Percentiles rank a stretch among this genome's conserved stretches.
Evolutionary conservation across 352 stramenopile species (phyloP).

Genomic region (Pythium volutum): DNA sequence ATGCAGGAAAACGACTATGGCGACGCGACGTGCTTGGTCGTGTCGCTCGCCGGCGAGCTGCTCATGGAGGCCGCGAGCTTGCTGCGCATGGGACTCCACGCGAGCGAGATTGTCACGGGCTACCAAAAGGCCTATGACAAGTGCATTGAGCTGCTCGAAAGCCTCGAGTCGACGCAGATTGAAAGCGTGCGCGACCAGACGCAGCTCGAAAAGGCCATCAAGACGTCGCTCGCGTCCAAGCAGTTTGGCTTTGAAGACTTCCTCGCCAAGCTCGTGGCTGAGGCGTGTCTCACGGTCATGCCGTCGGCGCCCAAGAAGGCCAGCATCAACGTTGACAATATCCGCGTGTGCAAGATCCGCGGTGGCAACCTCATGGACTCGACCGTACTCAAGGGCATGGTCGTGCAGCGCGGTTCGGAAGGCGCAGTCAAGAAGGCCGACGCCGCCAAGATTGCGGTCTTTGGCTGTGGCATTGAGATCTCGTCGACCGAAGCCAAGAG

Average conservation of each 20-base stretch:
- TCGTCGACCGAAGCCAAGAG: slow-evolving; percentile 97
- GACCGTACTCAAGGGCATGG: slow-evolving; percentile 97
- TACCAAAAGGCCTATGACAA: slow-evolving; percentile 96
- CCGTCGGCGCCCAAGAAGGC: slow-evolving; percentile 79
- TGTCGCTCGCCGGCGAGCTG: slow-evolving; percentile 97
- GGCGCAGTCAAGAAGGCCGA: slow-evolving; percentile 90
- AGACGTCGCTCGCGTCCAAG: slow-evolving; percentile 96
- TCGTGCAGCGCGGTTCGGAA: slow-evolving; percentile 93
- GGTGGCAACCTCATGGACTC: slow-evolving; percentile 95
- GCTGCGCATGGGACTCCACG: slow-evolving; percentile 97
- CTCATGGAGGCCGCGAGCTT: slow-evolving; percentile 95
- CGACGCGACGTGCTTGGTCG: slow-evolving; percentile 97
- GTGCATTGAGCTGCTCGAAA: slow-evolving; percentile 90
- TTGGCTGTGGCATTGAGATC: slow-evolving; percentile 97
- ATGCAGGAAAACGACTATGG: slow-evolving; percentile 98
- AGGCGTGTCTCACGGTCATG: slow-evolving; percentile 95
- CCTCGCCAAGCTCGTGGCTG: slow-evolving; percentile 91
- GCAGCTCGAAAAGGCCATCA: slow-evolving; percentile 89
- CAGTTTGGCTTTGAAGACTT: slow-evolving; percentile 96
- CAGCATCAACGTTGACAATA: slow-evolving; percentile 96
- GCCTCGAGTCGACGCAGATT: slow-evolving; percentile 76
- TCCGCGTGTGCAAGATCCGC: slow-evolving; percentile 98
- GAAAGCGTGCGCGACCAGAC: slow-evolving; percentile 79
- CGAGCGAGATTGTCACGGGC: slow-evolving; percentile 96
- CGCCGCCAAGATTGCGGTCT: slow-evolving; percentile 96